These are phyloP conservation scores for Sideroxylon spinosum DNA, from an alignment of 179 eudicot species.

Conservation along the genomic window DNA sequence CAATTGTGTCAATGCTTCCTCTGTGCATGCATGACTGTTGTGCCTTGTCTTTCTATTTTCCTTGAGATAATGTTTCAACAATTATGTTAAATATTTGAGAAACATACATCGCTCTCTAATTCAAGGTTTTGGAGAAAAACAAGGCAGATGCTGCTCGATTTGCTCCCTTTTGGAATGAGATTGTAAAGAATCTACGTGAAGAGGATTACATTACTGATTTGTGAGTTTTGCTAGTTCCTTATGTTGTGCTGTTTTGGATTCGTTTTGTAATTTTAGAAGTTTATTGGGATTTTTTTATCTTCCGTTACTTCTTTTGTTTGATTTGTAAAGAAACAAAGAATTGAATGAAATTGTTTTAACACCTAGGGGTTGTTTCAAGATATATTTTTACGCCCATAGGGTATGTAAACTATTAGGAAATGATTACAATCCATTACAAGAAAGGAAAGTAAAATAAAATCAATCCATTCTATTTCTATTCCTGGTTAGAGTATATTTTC, in stretches of 20 bases:
- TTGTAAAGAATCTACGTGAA: conserved; percentile 77
- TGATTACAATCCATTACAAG: no score
- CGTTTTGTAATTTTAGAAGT: neutral
- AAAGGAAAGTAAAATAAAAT: no score
- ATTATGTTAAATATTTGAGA: neutral
- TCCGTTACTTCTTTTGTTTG: neutral
- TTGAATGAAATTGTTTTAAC: no score
- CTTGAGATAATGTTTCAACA: neutral
- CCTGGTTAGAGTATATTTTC: no score
- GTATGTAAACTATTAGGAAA: no score
- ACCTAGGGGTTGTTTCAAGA: no score
- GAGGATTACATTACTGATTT: conserved; percentile 76
- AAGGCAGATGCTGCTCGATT: conserved; percentile 82
- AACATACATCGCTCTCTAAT: conserved; percentile 19
- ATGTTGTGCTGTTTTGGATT: neutral
- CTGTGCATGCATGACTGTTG: neutral
- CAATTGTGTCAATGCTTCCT: no score
- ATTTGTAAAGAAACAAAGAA: no score
- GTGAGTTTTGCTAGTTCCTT: conserved; percentile 41
- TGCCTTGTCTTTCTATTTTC: neutral
- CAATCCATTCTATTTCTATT: no score
- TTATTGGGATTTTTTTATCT: conserved; percentile 10
- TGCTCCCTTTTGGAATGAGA: conserved; percentile 99
- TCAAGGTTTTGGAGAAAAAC: conserved; percentile 59
- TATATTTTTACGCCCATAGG: no score